These are phyloP conservation scores for Fusarium zealandicum DNA, from an alignment of 2,329 filamentous ascomycete species.

Conservation along the genomic window DNA sequence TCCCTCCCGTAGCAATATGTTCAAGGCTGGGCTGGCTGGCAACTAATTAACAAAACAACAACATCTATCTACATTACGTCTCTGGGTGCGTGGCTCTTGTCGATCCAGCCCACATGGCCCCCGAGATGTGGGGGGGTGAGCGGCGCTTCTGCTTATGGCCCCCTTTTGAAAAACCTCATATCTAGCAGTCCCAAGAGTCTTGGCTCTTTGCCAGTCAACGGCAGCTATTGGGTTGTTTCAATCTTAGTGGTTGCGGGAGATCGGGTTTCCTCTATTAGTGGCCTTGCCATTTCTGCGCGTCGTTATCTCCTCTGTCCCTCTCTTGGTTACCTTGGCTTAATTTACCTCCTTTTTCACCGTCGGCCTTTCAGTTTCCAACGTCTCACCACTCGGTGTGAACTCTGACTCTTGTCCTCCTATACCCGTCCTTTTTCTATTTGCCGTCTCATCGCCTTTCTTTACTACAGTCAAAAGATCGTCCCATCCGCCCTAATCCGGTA, in stretches of 20 bases:
- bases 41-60: not conserved
- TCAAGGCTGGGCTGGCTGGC: too few species aligned
- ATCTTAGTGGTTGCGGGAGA: too few species aligned
- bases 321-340: too few species aligned
- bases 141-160: conserved; percentile 1
- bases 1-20: too few species aligned
- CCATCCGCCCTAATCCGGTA: conserved; percentile 8
- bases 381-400: not conserved
- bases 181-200: too few species aligned
- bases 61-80: not conserved
- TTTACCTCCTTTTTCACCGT: too few species aligned
- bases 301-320: too few species aligned
- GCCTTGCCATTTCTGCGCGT: too few species aligned
- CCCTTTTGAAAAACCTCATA: not conserved
- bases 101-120: not conserved
- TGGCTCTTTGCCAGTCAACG: too few species aligned
- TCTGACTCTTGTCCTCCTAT: not conserved
- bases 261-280: too few species aligned
- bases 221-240: too few species aligned
- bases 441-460: not conserved
- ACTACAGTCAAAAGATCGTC: not conserved
- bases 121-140: not conserved
- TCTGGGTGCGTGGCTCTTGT: not conserved
- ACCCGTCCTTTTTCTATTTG: not conserved
- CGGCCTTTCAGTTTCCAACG: too few species aligned